These are phyloP conservation scores for Ambrosia trifida DNA, from an alignment of 129 eudicot genomes.

Conservation along the genomic window DNA sequence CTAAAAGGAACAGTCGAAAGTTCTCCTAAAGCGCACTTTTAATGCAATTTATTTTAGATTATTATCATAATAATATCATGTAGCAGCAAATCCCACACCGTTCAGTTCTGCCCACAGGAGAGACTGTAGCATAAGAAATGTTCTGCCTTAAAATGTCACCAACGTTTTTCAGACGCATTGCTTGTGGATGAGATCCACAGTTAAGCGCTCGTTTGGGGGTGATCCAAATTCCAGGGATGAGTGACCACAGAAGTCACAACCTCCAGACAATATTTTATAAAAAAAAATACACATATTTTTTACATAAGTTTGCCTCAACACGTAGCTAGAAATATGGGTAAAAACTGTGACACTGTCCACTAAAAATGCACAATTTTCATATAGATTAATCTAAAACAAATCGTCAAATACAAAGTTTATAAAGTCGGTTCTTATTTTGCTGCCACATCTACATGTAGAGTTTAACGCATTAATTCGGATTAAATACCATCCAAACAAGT, in stretches of 20 bases:
- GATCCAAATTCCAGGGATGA: no score
- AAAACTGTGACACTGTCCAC: background rate
- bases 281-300: background rate
- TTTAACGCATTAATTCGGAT: background rate
- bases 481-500: background rate
- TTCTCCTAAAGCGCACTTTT: background rate
- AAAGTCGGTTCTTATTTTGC: background rate
- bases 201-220: no score
- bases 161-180: no score
- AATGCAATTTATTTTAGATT: background rate
- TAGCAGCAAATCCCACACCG: no score
- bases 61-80: background rate
- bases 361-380: background rate
- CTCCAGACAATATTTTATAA: no score
- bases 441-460: background rate
- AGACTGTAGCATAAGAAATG: no score
- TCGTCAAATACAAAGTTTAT: background rate
- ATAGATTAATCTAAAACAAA: background rate
- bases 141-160: no score
- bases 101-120: no score
- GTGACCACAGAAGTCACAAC: no score
- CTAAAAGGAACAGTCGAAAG: background rate
- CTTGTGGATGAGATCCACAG: no score
- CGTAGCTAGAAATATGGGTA: background rate
- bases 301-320: background rate